Conservation (phyloP, 2,329 filamentous ascomycete genomes). For the Sordariomycetes sp. region DNA sequence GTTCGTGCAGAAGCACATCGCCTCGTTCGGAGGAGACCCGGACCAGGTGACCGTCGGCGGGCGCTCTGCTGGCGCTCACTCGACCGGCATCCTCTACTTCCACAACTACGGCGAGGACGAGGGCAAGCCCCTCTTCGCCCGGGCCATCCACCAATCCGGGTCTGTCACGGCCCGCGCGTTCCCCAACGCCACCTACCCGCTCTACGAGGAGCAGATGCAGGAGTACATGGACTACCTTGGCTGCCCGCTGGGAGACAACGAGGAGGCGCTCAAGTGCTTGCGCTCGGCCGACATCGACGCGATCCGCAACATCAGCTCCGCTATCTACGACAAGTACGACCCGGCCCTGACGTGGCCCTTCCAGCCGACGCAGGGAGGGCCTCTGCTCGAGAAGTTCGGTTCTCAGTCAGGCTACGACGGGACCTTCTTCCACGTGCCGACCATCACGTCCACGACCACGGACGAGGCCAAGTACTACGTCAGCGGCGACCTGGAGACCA, state of each 20-base stretch:
- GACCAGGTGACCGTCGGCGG: constrained; percentile 43
- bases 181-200: constrained; percentile 20
- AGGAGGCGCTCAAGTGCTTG: constrained; percentile 26
- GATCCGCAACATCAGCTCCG: constrained; percentile 25
- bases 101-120: constrained; percentile 23
- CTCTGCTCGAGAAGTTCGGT: constrained; percentile 34
- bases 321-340: constrained; percentile 25
- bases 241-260: constrained; percentile 17
- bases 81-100: constrained; percentile 26
- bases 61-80: constrained; percentile 39
- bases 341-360: constrained; percentile 36
- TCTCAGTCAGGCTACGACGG: constrained; percentile 27
- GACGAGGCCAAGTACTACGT: constrained; percentile 25
- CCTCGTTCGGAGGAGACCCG: constrained; percentile 43
- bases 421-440: constrained; percentile 24
- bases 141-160: constrained; percentile 25
- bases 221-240: constrained; percentile 17
- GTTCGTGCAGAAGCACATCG: constrained; percentile 44
- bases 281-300: constrained; percentile 21
- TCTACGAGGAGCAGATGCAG: constrained; percentile 21
- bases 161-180: constrained; percentile 26
- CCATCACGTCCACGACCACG: constrained; percentile 24
- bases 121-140: constrained; percentile 18
- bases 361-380: constrained; percentile 35
- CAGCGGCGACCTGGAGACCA: constrained; percentile 21